Conservation (phyloP, 495 filamentous ascomycete genomes). For the Barbatosphaeria neglecta region DNA sequence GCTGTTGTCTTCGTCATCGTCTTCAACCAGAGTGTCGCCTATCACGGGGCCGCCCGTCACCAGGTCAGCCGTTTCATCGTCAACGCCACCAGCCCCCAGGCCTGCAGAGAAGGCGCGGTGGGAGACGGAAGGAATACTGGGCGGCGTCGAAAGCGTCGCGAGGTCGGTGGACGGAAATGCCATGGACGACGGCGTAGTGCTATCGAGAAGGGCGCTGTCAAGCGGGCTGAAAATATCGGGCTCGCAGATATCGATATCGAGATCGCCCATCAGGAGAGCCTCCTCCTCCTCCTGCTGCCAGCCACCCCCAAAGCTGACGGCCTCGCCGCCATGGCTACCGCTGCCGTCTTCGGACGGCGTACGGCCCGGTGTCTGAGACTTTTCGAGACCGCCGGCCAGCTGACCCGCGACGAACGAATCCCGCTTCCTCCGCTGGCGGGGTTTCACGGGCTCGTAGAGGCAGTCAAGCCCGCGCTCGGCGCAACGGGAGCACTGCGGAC, state of each 20-base stretch:
- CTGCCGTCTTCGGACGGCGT: constrained; percentile 9
- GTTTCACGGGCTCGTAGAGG: constrained; percentile 45
- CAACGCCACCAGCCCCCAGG: too few relatives aligned
- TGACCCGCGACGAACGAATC: constrained; percentile 10
- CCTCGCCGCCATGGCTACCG: constrained; percentile 10
- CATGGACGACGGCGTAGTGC: constrained; percentile 8
- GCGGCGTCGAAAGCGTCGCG: constrained; percentile 4
- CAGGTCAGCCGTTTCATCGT: too few relatives aligned
- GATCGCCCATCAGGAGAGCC: constrained; percentile 1
- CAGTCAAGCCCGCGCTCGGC: constrained; percentile 40
- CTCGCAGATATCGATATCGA: constrained; percentile 8
- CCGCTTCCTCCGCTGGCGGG: constrained; percentile 41
- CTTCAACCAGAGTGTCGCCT: too few relatives aligned
- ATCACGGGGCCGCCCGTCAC: too few relatives aligned
- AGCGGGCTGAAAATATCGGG: constrained; percentile 16
- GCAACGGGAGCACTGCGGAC: constrained; percentile 47
- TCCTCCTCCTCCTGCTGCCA: neutral
- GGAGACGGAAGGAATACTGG: constrained; percentile 2
- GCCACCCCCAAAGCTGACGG: neutral
- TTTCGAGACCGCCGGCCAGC: neutral
- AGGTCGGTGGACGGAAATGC: constrained; percentile 5
- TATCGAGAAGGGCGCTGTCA: constrained; percentile 13
- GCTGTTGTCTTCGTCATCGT: constrained; percentile 3
- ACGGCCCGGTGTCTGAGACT: constrained; percentile 2
- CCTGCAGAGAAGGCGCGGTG: constrained; percentile 7